phyloP scores from a whole-genome alignment of 495 filamentous ascomycete genomes.

The Usnea hakonensis region DNA sequence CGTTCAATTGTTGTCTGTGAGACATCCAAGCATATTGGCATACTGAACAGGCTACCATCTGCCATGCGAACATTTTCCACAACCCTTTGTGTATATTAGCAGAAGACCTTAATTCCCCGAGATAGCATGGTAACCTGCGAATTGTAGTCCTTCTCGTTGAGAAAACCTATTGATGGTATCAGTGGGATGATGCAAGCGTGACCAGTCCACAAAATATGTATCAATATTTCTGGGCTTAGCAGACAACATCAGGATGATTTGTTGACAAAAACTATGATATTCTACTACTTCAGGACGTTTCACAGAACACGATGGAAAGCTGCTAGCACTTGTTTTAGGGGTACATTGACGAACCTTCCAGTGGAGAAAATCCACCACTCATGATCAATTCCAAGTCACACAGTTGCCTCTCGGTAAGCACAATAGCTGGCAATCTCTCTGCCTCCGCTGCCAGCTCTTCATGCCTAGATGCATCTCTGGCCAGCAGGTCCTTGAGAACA shows the following conservation, averaged over 20 bases:
- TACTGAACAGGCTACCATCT: conserved; percentile 88
- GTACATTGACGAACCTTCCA: conserved; percentile 66
- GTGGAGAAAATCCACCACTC: conserved; percentile 92
- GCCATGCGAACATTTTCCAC: conserved; percentile 77
- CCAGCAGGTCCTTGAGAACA: conserved; percentile 91
- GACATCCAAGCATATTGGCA: conserved; percentile 91
- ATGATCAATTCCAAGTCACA: conserved; percentile 96
- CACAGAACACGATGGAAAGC: background rate
- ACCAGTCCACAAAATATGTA: background rate
- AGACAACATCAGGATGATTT: background rate
- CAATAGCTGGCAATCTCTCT: conserved; percentile 75
- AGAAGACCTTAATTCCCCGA: conserved; percentile 6
- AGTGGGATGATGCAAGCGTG: conserved; percentile 27
- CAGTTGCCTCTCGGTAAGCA: conserved; percentile 84
- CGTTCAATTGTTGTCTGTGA: conserved; percentile 63
- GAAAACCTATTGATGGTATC: conserved; percentile 60
- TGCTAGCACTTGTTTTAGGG: background rate
- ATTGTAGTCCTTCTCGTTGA: conserved; percentile 95
- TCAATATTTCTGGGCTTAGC: background rate
- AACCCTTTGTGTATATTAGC: conserved; percentile 50
- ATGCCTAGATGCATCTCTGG: conserved; percentile 75
- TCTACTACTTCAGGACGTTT: background rate
- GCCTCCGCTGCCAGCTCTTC: conserved; percentile 72
- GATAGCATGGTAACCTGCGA: conserved; percentile 48
- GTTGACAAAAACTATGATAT: too few relatives aligned